phyloP scores from a whole-genome alignment of 2,329 filamentous ascomycete genomes.

The Hypocreales sp. region DNA sequence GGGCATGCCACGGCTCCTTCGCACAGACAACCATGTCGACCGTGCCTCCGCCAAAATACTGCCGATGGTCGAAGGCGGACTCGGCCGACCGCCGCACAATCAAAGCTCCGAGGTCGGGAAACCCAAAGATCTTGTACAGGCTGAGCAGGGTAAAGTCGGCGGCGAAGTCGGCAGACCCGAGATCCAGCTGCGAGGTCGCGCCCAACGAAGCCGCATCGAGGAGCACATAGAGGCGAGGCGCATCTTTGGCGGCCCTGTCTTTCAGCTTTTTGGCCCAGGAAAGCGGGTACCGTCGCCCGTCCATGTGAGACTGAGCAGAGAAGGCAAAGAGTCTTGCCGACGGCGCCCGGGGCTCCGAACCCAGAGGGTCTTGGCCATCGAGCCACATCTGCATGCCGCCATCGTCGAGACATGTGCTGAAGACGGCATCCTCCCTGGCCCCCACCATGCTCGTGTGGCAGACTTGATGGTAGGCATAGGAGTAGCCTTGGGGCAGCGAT shows the following conservation, averaged over 20 bases:
- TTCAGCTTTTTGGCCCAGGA: slow-evolving; percentile 45
- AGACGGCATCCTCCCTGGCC: slow-evolving; percentile 52
- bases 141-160: slow-evolving; percentile 82
- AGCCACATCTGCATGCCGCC: slow-evolving; percentile 52
- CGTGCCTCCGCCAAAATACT: slow-evolving; percentile 88
- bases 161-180: slow-evolving; percentile 42
- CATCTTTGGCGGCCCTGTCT: slow-evolving; percentile 5
- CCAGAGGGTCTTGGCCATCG: slow-evolving; percentile 16
- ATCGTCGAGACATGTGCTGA: slow-evolving; percentile 53
- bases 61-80: slow-evolving; percentile 46
- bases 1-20: slow-evolving; percentile 71
- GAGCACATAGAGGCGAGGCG: slow-evolving; percentile 42
- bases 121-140: slow-evolving; percentile 97
- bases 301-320: slow-evolving; percentile 87
- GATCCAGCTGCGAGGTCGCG: slow-evolving; percentile 60
- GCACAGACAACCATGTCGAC: slow-evolving; percentile 74
- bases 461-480: slow-evolving; percentile 70
- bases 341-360: slow-evolving; percentile 6
- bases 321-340: slow-evolving; percentile 52
- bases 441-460: slow-evolving; percentile 82
- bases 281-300: slow-evolving; percentile 60
- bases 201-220: slow-evolving; percentile 74
- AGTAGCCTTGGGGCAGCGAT: slow-evolving; percentile 53
- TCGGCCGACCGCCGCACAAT: slow-evolving; percentile 62
- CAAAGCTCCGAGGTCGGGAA: slow-evolving; percentile 77